Evolutionary conservation across 1,284 basidiomycete genomes (phyloP).

Genomic region (Trametes polyzona): DNA sequence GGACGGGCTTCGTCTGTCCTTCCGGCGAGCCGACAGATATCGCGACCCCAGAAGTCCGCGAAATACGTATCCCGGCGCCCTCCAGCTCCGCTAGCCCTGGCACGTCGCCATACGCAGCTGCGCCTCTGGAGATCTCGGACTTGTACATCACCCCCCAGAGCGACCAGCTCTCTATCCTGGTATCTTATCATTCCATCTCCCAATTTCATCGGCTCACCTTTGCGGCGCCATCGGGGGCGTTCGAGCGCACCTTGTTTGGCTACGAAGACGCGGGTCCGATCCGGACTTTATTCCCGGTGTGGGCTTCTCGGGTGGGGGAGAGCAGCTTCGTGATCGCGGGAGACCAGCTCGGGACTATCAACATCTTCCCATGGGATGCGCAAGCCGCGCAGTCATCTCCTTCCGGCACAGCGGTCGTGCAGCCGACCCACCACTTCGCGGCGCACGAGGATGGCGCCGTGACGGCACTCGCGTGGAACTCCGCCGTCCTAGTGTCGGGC

Average conservation of each 20-base stretch:
- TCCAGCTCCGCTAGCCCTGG: conserved; percentile 13
- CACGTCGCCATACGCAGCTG: conserved; percentile 12
- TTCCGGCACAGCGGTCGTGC: conserved; percentile 13
- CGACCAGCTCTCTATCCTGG: conserved; percentile 39
- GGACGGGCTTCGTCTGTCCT: conserved; percentile 44
- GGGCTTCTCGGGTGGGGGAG: conserved; percentile 42
- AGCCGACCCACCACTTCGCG: conserved; percentile 53
- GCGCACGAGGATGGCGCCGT: conserved; percentile 63
- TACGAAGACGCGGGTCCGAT: conserved; percentile 53
- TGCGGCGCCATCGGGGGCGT: conserved; percentile 34
- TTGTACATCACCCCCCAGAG: conserved; percentile 31
- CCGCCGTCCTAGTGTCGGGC: conserved; percentile 62
- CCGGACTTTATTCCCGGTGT: conserved; percentile 51
- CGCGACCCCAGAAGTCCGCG: conserved; percentile 18
- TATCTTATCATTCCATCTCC: conserved; percentile 49
- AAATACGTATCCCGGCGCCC: conserved; percentile 36
- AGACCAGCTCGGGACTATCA: conserved; percentile 60
- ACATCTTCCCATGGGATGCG: conserved; percentile 59
- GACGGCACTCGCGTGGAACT: conserved; percentile 65
- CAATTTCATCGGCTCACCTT: conserved; percentile 52
- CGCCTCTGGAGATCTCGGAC: conserved; percentile 20
- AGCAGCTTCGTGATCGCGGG: conserved; percentile 59
- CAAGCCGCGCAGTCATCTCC: conserved; percentile 14
- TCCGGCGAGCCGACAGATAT: conserved; percentile 11
- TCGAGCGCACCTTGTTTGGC: conserved; percentile 53